A percentile compares a stretch with the other conserved stretches of the same genome.
Conservation (phyloP, 2,329 filamentous ascomycete species). For the Pseudocercospora crystallina region DNA sequence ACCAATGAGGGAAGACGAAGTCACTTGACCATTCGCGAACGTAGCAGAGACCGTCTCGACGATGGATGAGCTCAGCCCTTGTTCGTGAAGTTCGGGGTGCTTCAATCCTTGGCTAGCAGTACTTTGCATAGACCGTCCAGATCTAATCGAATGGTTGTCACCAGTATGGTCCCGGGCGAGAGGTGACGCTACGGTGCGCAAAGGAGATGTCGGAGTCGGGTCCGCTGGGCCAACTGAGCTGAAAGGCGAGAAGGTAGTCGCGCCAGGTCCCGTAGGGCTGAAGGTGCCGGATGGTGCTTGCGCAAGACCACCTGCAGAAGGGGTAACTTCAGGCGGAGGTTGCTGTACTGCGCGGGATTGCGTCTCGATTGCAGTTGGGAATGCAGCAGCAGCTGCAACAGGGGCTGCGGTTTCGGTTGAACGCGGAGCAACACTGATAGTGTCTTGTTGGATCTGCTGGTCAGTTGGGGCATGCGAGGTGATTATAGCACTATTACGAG, state of each 20-base stretch:
- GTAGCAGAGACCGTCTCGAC: constrained; percentile 87
- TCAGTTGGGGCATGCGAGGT: constrained; percentile 19
- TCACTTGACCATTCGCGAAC: constrained; percentile 73
- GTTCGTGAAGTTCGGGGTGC: constrained; percentile 77
- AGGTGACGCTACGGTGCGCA: constrained; percentile 29
- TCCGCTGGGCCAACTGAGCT: constrained; percentile 11
- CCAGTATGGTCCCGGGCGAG: constrained; percentile 58
- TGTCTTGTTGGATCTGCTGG: too few species aligned
- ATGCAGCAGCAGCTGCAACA: background rate
- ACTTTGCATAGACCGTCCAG: constrained; percentile 66
- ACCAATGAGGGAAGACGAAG: constrained; percentile 73
- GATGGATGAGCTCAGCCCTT: constrained; percentile 82
- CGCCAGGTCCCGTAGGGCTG: constrained; percentile 15
- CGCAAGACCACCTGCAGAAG: constrained; percentile 6
- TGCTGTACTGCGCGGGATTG: constrained; percentile 8
- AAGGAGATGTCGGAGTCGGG: constrained; percentile 30
- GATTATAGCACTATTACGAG: constrained; percentile 80
- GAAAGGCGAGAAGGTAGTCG: constrained; percentile 33
- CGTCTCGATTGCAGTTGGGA: background rate
- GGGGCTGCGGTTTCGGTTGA: too few species aligned
- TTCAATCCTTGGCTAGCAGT: constrained; percentile 62
- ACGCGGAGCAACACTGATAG: too few species aligned
- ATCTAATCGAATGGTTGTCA: constrained; percentile 89
- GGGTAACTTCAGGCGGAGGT: constrained; percentile 1
- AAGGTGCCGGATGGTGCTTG: constrained; percentile 26